Base-by-base conservation (phyloP, 2,329 filamentous ascomycete species). In the Harringtonia aguacate region DNA sequence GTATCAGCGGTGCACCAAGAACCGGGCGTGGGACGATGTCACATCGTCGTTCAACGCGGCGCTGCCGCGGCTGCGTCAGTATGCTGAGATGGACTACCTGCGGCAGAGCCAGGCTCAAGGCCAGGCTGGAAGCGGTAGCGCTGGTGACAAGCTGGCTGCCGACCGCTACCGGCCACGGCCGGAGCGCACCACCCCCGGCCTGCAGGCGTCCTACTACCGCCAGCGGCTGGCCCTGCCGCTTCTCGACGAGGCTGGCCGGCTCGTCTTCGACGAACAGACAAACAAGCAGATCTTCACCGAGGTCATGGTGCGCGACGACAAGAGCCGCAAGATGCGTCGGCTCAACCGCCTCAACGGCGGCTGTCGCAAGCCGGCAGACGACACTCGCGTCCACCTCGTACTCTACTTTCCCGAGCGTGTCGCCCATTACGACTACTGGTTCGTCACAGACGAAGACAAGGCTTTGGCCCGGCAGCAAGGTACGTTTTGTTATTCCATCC, bases 321-420 rank as follows among this genome's bases (percentile, higher is more conserved):
- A 52, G 49, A 47, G 47, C 48, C 48, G 48, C 44, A 48, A 49
- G 39, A 15, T 39, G 20, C 7, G 37, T 20, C 21, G 28, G 30
- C 12, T 29, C 24, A 36, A 20, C 40, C 17, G 21, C 21, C n/a
- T 13, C 29, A 31, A n/a, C 34, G 24, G 27, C 5, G 4, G 22
- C 18, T 12, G 18, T 27, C 3, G 31, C 20, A 3, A 22, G 13
- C 7, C 42, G 5, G n/a, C 49, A 8, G 45, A 47, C 29, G 51
- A 53, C 22, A 30, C 47, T 10, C 50, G 47, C 36, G 49, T 53
- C 28, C 47, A 51, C 34, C 48, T 54, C 17, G 45, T 55, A 21
- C 47, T 53, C 39, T 51, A 52, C 48, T 53, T 51, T 37, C 53
- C 53, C 7, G 53, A 55, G 47, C 52, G 50, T 3, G 52, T 55